Conservation (phyloP, 306 rosid genomes). For the Prunus dulcis region DNA sequence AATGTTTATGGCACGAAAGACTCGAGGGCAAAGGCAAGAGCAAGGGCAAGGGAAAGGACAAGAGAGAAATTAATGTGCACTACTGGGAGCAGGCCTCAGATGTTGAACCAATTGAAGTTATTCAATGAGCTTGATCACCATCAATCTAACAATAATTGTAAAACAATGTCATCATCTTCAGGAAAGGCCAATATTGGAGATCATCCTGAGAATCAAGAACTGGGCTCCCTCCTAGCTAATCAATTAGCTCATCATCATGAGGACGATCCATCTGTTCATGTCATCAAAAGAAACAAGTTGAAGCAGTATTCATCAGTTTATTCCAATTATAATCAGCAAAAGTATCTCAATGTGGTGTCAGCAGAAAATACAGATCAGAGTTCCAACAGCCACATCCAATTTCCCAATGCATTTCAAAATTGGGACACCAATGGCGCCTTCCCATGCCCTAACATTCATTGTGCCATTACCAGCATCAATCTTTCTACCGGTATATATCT, state of each 20-base stretch:
- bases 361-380: slow-evolving; percentile 17
- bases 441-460: slow-evolving; percentile 24
- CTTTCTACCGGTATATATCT: slow-evolving; percentile 23
- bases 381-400: slow-evolving; percentile 32
- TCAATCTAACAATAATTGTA: background rate
- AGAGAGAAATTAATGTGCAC: slow-evolving; percentile 41
- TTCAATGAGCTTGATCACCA: slow-evolving; percentile 6
- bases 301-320: background rate
- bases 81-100: slow-evolving; percentile 26
- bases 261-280: background rate
- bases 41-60: slow-evolving; percentile 83
- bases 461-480: slow-evolving; percentile 27
- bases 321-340: background rate
- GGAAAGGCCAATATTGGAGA: background rate
- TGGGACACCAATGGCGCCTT: slow-evolving; percentile 52
- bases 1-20: slow-evolving; percentile 39
- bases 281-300: slow-evolving; percentile 8
- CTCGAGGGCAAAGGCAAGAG: slow-evolving; percentile 79
- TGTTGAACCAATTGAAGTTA: slow-evolving; percentile 32
- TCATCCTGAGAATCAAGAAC: background rate
- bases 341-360: background rate
- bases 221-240: background rate
- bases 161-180: background rate
- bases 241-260: background rate
- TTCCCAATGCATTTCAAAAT: slow-evolving; percentile 55